These are phyloP conservation scores for Acorus calamus DNA, from an alignment of 106 monocot species.

Conservation along the genomic window DNA sequence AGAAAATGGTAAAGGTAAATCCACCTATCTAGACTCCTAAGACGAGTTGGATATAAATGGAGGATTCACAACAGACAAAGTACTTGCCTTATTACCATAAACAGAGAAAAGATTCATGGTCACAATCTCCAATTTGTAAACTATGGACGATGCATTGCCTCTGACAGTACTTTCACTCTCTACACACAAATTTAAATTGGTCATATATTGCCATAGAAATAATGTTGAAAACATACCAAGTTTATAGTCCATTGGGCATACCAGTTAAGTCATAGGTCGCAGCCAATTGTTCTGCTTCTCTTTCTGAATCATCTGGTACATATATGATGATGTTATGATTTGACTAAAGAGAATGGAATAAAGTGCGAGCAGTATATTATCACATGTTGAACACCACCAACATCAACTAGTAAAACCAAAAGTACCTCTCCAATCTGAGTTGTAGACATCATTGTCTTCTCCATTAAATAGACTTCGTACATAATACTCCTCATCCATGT, in stretches of 20 bases:
- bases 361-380: not conserved
- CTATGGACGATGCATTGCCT: constrained; percentile 27
- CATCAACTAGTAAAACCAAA: too few species aligned
- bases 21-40: not conserved
- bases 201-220: not conserved
- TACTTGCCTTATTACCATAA: constrained; percentile 60
- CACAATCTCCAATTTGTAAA: constrained; percentile 74
- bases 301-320: constrained; percentile 36
- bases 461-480: constrained; percentile 40
- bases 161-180: constrained; percentile 34
- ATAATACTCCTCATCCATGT: constrained; percentile 64
- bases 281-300: constrained; percentile 41
- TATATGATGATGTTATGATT: not conserved
- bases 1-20: too few species aligned
- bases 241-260: constrained; percentile 5
- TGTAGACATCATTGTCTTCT: constrained; percentile 33
- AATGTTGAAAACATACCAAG: not conserved
- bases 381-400: not conserved
- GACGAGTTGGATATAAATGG: too few species aligned
- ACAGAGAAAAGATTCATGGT: constrained; percentile 57
- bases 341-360: not conserved
- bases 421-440: constrained; percentile 68
- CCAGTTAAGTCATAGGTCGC: constrained; percentile 42
- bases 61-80: not conserved
- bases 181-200: constrained; percentile 15